Evolutionary conservation across 495 filamentous ascomycete genomes (phyloP), one percentile per base, ranked within the genome.

Genomic region (Haplographium delicatum): DNA sequence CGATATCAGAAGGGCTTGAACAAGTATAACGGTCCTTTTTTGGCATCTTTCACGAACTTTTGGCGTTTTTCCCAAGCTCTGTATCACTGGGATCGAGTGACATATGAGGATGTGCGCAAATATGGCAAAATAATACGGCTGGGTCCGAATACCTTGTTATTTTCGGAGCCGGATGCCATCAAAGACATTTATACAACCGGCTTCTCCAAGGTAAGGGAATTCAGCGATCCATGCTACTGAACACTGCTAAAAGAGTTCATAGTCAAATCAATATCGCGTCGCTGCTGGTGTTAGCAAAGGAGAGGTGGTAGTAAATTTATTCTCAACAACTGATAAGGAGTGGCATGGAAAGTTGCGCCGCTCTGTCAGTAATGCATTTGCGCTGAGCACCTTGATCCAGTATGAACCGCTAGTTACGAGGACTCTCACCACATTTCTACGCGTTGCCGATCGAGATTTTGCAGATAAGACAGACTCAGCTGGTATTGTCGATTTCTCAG

Each of bases 281-380:
- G 44, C 13, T 5, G 26, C 31, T 4, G 15, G 25, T 2, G 25
- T 27, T 22, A 33, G 22, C 27, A 5, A 22, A 4, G 44, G 44
- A 13, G 44, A 18, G 26, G 28, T n/a, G 8, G 15, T 27, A 9
- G 18, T 6, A 5, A 47, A 22, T 13, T 33, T 34, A 4, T 47
- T 47, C 16, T 47, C 44, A 4, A 33, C 28, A 15, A 33, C 5
- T 2, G 44, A 47, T 15, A 26, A 47, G 16, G 11, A 33, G 10
- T 34, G 18, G 26, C 44, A 47, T 18, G 44, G 44, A 7, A 47
- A 34, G 20, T 20, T 47, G 25, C 25, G 44, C 13, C 44, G 44
- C 2, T 22, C 28, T 7, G 27, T 39, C 9, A 18, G 8, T 8
- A 19, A 19, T 18, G 28, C 28, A 6, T 31, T 31, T 13, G 28